phyloP scores from a whole-genome alignment of 257 asterid species.

The Solanum appendiculatum region DNA sequence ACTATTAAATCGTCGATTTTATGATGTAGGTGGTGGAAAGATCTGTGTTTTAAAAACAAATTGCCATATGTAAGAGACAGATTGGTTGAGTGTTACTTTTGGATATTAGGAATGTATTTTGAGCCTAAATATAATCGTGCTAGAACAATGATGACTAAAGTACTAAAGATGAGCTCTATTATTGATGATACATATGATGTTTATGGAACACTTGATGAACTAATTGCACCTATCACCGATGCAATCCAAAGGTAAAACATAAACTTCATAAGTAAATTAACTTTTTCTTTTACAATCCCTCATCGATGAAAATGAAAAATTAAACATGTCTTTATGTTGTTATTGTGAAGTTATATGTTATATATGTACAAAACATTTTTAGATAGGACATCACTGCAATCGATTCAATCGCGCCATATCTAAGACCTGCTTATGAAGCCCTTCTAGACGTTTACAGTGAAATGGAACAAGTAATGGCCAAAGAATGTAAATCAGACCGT shows the following conservation, averaged over 20 bases:
- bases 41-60: not conserved
- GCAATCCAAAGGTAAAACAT: not conserved
- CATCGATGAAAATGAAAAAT: not conserved
- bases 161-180: not conserved
- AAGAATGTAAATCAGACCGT: conserved; percentile 4
- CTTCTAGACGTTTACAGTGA: not conserved
- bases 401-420: conserved; percentile 15
- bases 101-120: not conserved
- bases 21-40: not conserved
- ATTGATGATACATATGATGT: conserved; percentile 22
- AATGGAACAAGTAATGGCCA: not conserved
- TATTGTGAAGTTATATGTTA: not conserved
- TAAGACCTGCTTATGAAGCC: conserved; percentile 12
- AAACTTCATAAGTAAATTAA: not conserved
- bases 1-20: no score
- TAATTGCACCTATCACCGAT: not conserved
- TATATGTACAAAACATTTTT: not conserved
- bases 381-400: conserved; percentile 17
- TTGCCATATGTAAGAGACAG: not conserved
- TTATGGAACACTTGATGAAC: not conserved
- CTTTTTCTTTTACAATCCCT: not conserved
- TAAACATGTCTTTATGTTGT: not conserved
- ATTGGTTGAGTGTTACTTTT: not conserved
- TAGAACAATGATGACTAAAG: conserved; percentile 7
- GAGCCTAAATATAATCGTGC: conserved; percentile 18